Evolutionary conservation across 352 stramenopile species (phyloP).

Genomic region (Pythium aphanidermatum): DNA sequence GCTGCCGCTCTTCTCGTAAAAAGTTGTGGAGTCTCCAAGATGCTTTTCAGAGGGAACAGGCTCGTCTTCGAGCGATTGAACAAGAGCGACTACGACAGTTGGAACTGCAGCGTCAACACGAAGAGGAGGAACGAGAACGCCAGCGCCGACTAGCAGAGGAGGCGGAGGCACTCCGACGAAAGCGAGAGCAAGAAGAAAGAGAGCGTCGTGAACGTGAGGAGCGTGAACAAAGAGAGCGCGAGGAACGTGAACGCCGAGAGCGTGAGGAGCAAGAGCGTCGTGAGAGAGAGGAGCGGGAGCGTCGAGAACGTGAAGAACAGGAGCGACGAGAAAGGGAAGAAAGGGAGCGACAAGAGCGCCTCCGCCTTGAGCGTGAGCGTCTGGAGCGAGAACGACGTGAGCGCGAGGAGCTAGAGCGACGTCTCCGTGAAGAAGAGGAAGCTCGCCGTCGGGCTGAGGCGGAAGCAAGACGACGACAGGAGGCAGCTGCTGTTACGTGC

Average conservation of each 20-base stretch:
- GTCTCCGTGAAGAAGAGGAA: conserved; percentile 10
- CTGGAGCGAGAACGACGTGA: conserved; percentile 17
- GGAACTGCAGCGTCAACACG: conserved; percentile 26
- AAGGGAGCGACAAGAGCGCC: too few relatives aligned
- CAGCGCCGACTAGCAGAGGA: conserved; percentile 8
- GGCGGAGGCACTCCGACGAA: conserved; percentile 2
- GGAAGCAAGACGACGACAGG: conserved; percentile 27
- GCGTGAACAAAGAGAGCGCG: conserved; percentile 16
- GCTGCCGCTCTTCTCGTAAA: conserved; percentile 31
- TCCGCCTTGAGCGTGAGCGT: conserved; percentile 26
- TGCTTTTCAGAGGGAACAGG: conserved; percentile 28
- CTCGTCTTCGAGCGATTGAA: conserved; percentile 12
- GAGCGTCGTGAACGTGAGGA: conserved; percentile 31
- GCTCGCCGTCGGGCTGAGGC: conserved; percentile 28
- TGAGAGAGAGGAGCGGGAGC: conserved; percentile 18
- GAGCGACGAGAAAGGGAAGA: conserved; percentile 25
- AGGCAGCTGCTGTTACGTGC: conserved; percentile 25
- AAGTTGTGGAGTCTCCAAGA: conserved; percentile 22
- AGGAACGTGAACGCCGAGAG: conserved; percentile 32
- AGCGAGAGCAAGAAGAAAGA: conserved; percentile 23
- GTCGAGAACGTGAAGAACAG: conserved; percentile 6
- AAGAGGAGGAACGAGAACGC: conserved; percentile 28
- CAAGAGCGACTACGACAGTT: conserved; percentile 28
- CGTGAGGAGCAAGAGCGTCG: conserved; percentile 28
- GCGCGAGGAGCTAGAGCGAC: conserved; percentile 28